phyloP scores from a whole-genome alignment of 371 early-diverging fungal species.

The Circinella umbellata region DNA sequence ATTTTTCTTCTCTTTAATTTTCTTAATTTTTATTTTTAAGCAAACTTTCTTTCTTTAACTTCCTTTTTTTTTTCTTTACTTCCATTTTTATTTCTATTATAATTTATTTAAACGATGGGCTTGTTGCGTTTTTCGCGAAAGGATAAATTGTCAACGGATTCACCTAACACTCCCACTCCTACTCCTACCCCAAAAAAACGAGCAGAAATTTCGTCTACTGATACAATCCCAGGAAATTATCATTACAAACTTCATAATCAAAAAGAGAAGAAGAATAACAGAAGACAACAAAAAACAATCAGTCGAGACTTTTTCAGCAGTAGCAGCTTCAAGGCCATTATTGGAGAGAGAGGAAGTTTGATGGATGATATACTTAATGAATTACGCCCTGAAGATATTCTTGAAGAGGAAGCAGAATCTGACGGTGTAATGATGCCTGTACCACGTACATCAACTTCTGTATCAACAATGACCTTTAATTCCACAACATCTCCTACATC shows the following conservation, averaged over 20 bases:
- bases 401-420: neutral
- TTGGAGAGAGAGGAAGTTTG: conserved; percentile 8
- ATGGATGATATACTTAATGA: conserved; percentile 14
- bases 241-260: neutral
- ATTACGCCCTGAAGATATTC: neutral
- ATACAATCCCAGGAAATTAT: neutral
- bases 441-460: neutral
- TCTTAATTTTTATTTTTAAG: neutral
- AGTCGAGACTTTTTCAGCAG: conserved; percentile 8
- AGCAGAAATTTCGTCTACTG: neutral
- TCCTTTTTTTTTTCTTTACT: neutral
- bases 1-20: neutral
- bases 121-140: conserved; percentile 14
- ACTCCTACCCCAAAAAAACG: neutral
- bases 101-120: conserved; percentile 9
- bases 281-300: neutral
- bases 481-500: neutral
- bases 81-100: conserved; percentile 4
- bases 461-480: neutral
- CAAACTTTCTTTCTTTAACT: neutral
- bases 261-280: neutral
- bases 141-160: neutral
- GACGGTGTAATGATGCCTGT: neutral
- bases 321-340: conserved; percentile 5
- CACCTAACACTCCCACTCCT: neutral